phyloP scores from a whole-genome alignment of 2,329 filamentous ascomycete genomes.

The Hymenotorrendiella dingleyae region DNA sequence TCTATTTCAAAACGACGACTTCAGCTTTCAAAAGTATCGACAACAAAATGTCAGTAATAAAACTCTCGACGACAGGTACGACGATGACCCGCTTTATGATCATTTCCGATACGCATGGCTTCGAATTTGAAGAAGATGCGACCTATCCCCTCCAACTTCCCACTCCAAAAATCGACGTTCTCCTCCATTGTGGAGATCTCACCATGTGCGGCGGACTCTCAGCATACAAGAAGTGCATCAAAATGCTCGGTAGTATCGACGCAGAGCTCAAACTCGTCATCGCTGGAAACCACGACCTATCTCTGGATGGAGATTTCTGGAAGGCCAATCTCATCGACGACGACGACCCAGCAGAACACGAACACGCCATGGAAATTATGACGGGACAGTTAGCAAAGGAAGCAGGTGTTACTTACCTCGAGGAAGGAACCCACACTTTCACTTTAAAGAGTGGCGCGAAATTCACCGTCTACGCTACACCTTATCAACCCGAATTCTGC shows the following conservation, averaged over 20 bases:
- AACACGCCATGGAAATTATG: conserved; percentile 18
- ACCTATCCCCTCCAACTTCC: conserved; percentile 10
- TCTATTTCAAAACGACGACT: no score
- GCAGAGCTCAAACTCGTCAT: conserved; percentile 56
- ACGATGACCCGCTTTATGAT: conserved; percentile 26
- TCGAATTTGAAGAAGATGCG: conserved; percentile 16
- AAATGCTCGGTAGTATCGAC: conserved; percentile 32
- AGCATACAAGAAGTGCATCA: conserved; percentile 28
- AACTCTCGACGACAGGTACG: no score
- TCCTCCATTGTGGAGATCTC: conserved; percentile 37
- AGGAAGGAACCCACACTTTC: conserved; percentile 29
- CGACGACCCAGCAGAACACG: conserved; percentile 6
- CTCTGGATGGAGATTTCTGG: conserved; percentile 38
- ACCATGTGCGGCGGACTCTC: conserved; percentile 29
- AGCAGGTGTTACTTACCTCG: conserved; percentile 28
- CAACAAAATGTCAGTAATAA: no score
- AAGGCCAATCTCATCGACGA: conserved; percentile 8
- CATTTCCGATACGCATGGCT: conserved; percentile 28
- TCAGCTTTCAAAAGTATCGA: no score
- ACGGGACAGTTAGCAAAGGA: conserved; percentile 19
- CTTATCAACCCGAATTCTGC: conserved; percentile 30
- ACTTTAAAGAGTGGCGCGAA: conserved; percentile 25
- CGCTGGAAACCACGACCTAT: conserved; percentile 57
- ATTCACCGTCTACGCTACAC: conserved; percentile 31
- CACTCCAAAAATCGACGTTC: conserved; percentile 29